Evolutionary conservation across 2,329 filamentous ascomycete species (phyloP).

Genomic region (Cryphonectria radicalis): DNA sequence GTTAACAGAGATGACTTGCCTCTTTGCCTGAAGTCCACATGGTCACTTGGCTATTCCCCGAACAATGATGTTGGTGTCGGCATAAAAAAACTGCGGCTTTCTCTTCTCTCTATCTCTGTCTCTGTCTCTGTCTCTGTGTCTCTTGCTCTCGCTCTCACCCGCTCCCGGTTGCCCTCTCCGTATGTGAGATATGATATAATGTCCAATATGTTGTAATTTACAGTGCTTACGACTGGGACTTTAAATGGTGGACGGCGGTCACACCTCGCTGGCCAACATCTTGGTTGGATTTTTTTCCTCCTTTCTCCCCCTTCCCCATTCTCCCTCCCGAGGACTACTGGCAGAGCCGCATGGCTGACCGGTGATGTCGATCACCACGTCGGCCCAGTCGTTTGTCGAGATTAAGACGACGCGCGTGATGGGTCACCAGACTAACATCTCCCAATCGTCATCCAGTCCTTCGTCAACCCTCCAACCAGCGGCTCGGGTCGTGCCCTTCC

Average conservation of each 20-base stretch:
- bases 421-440: not conserved
- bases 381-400: not conserved
- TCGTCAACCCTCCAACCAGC: not conserved
- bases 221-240: not conserved
- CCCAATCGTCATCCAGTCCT: not conserved
- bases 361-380: not conserved
- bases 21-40: not conserved
- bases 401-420: not conserved
- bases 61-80: not conserved
- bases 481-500: slow-evolving; percentile 8
- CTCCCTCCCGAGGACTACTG: not conserved
- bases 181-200: not conserved
- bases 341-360: slow-evolving; percentile 10
- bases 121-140: not conserved
- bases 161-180: not conserved
- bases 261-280: not conserved
- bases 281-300: not conserved
- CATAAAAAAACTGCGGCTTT: too few relatives aligned
- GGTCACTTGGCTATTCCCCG: not conserved
- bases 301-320: too few relatives aligned
- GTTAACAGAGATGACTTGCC: not conserved
- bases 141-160: not conserved
- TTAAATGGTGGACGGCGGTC: not conserved
- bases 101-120: not conserved
- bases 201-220: not conserved